Evolutionary conservation across 768 basidiomycete species (phyloP), one percentile per base, ranked within the genome.

Genomic region (Tylopilus sp.): DNA sequence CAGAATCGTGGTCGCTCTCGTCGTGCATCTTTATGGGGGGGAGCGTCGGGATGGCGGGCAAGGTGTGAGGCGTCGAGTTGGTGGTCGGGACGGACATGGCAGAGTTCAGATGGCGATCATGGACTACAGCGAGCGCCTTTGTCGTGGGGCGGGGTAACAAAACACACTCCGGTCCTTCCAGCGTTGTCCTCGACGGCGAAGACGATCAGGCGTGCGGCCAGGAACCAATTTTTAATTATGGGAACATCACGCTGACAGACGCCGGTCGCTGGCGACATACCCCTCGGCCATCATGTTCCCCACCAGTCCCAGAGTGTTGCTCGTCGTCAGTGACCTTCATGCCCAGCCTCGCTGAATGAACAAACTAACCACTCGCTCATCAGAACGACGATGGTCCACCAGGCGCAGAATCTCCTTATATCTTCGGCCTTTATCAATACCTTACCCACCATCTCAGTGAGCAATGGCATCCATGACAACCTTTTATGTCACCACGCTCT

Each of bases 331-430:
- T 72, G 47, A 44, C 41, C 34, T 49, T 37, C 36, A 16, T 22
- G 30, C 45, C 30, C 19, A 4, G 10, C 19, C 25, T 14, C 29
- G 6, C 25, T 24, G 31, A 31, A 13, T 13, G 4, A n/a, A n/a
- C 14, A 4, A 6, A 1, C 12, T n/a, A 25, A 48, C 61, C 54
- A 60, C 40, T 29, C 10, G 25, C 31, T n/a, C 17, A 26, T 9
- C 60, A 90, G 85, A 92, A 92, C 66, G 90, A 93, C 62, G 91
- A 93, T 61, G 90, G 90, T 3, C 91, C 90, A 14, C 91, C 90
- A 8, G 71, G 82, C 31, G 56, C 69, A 9, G 84, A 86, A 31
- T 91, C 89, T 1, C 90, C 90, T 0, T 90, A 86, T 65, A 76
- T 90, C 46, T 83, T 85, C 45, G 85, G 84, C 7, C 74, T 92